Base-by-base conservation (phyloP, 371 early-diverging fungal species). In the Zancudomyces culisetae region DNA sequence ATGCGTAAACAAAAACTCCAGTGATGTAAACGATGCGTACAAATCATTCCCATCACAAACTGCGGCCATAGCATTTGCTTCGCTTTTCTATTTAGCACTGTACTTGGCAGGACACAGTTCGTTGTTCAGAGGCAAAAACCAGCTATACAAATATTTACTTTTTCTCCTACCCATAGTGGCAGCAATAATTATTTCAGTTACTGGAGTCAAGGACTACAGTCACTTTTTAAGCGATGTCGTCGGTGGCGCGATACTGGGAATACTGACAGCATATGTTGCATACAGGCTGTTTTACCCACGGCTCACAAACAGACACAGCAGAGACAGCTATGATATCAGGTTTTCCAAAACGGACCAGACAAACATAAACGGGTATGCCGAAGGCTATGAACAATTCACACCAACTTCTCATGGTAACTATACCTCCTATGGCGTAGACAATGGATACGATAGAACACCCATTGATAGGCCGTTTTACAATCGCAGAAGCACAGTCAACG, bases 1-100 rank as follows among this genome's bases (percentile, higher is more conserved):
- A 21, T 86, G 86, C 53, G 74, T 75, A 1, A 68, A 68, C 27
- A 67, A 61, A 0, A 61, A 70, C 51, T 21, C 57, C n/a, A 60
- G 61, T 18, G 51, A 79, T 15, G 64, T 90, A 47, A 62, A 60
- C 26, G 90, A 92, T 48, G 95, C 89, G 3, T 78, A 85, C 63
- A 83, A 81, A 62, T 80, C 83, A 56, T 97, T 93, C 60, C 88
- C 88, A 28, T 89, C 90, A 19, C 95, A 95, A 1, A 94, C 93
- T 67, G 69, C 94, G 19, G 85, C 89, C 28, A 74, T 81, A 41
- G 72, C 81, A 1, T 85, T 85, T 66, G 79, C 83, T 3, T 87
- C 83, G 0, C 54, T 86, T 29, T 75, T 74, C 0, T 85, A 67
- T 52, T 51, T 85, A 30, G 60, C 81, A 13, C 68, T 85, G 43